Conservation (phyloP, 208 protist genomes). For the Tetramitus jugosus region DNA sequence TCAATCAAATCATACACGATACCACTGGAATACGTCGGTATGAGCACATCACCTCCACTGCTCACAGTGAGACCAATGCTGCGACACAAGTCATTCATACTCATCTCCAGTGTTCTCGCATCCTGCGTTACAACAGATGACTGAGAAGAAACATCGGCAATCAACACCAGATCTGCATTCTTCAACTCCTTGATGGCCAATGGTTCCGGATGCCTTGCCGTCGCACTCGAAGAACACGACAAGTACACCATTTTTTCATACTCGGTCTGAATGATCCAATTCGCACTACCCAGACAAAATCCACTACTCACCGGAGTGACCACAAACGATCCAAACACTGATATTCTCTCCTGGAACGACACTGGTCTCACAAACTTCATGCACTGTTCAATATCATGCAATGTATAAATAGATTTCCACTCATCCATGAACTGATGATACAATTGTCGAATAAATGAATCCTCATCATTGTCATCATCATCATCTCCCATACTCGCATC, state of each 20-base stretch:
- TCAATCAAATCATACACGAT: slow-evolving; percentile 22
- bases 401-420: background rate
- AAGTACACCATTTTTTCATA: slow-evolving; percentile 16
- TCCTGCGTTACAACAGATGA: too few species aligned
- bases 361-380: background rate
- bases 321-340: background rate
- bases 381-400: background rate
- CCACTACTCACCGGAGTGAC: background rate
- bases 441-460: too few species aligned
- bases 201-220: background rate
- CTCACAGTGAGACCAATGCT: background rate
- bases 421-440: background rate
- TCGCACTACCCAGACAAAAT: background rate
- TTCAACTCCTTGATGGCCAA: background rate
- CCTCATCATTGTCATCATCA: too few species aligned
- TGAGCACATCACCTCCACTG: slow-evolving; percentile 4
- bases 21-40: background rate
- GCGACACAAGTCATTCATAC: background rate
- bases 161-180: background rate
- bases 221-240: background rate
- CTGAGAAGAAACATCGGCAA: too few species aligned
- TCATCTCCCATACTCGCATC: background rate
- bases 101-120: background rate
- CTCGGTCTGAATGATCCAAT: slow-evolving; percentile 9
- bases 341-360: background rate